phyloP scores from a whole-genome alignment of 306 rosid species.

The Vicia faba region DNA sequence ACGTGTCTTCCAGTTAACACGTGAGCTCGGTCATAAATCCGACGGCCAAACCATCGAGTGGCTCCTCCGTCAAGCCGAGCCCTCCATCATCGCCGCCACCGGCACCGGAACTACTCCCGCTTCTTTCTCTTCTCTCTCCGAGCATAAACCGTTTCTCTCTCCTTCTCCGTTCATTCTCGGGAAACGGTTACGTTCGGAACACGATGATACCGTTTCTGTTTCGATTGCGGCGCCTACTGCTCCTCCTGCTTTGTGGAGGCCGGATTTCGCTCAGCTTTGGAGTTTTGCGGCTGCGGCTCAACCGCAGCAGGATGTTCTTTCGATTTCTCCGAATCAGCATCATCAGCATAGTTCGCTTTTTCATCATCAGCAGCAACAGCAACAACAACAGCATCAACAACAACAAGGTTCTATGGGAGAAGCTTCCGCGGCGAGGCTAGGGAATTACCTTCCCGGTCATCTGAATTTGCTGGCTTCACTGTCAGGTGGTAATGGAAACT shows the following conservation, averaged over 20 bases:
- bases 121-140: constrained; percentile 78
- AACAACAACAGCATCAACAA: constrained; percentile 47
- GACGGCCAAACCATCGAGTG: constrained; percentile 99
- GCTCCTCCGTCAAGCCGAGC: constrained; percentile 99
- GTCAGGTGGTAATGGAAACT: constrained; percentile 85
- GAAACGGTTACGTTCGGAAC: constrained; percentile 78
- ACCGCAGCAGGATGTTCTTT: constrained; percentile 55
- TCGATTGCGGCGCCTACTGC: constrained; percentile 59
- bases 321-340: constrained; percentile 68
- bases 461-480: constrained; percentile 95
- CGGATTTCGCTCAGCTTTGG: constrained; percentile 92
- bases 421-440: constrained; percentile 94
- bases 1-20: constrained; percentile 93
- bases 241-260: constrained; percentile 72
- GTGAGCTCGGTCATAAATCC: constrained; percentile 93
- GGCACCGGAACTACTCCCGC: constrained; percentile 97
- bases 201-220: constrained; percentile 39
- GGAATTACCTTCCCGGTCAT: constrained; percentile 97
- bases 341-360: constrained; percentile 49
- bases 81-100: constrained; percentile 97
- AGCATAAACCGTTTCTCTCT: constrained; percentile 64
- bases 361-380: constrained; percentile 51
- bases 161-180: constrained; percentile 93
- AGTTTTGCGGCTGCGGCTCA: constrained; percentile 71
- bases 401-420: constrained; percentile 69